Evolutionary conservation across 768 basidiomycete genomes (phyloP), one percentile per base, ranked within the genome.

Genomic region (Albatrellus ellisii): DNA sequence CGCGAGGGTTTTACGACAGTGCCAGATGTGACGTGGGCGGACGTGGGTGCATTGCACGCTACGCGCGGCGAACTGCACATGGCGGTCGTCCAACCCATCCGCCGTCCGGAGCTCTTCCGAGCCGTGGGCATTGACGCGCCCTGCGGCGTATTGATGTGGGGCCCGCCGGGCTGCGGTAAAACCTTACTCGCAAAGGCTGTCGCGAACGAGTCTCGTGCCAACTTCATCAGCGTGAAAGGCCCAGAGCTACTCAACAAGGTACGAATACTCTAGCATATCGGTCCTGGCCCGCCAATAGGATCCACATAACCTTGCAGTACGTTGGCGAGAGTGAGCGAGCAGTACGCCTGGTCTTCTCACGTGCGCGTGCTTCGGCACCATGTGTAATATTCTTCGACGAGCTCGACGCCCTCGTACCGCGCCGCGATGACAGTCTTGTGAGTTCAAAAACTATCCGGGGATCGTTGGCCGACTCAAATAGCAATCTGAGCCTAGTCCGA

Each of bases 1-100:
- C 83, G 95, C 32, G 95, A 99, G 66, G 95, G 95, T 3, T 99
- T 99, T 52, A 83, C 95, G 4, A 98, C 95, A 0, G 83, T 97
- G 3, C 95, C 95, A 0, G 88, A 92, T 52, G 87, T 97, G 1
- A 83, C 85, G 0, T 99, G 95, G 94, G 67, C 79, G 1, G 91
- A 98, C 56, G 72, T 99, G 36, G 95, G 95, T 17, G 95, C 94
- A 2, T 67, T 98, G n/a, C 78, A 84, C 46, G 70, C 62, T 1
- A 84, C 79, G 2, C 68, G 95, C 12, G 87, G 94, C 45, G 92
- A 95, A 58, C 68, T 99, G 29, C 89, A 92, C 52, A 95, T 97
- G 91, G 86, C 90, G 11, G 88, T 99, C 50, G 92, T 99, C 3
- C 87, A 95, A 53, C 94, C 95, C 5, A 91, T 98, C 50, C 70